Evolutionary conservation across 257 asterid genomes (phyloP).

Genomic region (Solanum tarijense): DNA sequence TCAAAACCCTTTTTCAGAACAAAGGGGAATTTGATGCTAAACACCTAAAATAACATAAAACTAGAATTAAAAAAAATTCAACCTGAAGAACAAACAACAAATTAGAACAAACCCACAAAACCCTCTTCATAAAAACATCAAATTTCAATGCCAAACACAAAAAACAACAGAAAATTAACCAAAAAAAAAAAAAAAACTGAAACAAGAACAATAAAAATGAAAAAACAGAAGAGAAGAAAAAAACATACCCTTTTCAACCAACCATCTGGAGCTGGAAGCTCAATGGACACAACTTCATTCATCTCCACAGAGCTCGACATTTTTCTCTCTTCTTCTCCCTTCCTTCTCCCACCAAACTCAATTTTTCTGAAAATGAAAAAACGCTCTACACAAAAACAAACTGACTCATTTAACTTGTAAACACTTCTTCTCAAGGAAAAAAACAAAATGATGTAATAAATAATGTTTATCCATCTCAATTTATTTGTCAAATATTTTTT

Average conservation of each 20-base stretch:
- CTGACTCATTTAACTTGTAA: background rate
- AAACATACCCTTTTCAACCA: constrained; percentile 26
- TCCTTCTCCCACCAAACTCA: background rate
- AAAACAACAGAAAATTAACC: background rate
- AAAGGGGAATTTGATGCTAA: background rate
- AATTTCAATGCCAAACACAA: background rate
- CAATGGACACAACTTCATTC: constrained; percentile 21
- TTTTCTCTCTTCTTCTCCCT: background rate
- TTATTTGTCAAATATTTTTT: background rate
- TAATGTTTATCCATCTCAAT: background rate
- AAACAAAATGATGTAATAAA: background rate
- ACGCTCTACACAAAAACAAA: background rate
- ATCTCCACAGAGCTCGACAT: constrained; percentile 28
- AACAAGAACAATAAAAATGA: background rate
- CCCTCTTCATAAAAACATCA: background rate
- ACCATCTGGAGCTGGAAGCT: constrained; percentile 34
- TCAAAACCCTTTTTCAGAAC: background rate
- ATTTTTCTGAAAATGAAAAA: background rate
- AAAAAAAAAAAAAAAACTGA: background rate
- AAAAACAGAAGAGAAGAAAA: background rate
- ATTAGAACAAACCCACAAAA: background rate
- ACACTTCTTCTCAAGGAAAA: background rate
- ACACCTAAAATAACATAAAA: background rate
- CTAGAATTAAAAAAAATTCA: background rate
- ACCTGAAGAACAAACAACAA: background rate